Percentiles rank a stretch among this genome's conserved stretches.
These are phyloP conservation scores for Cytospora paraplurivora DNA, from an alignment of 2,329 filamentous ascomycete species.

Conservation along the genomic window DNA sequence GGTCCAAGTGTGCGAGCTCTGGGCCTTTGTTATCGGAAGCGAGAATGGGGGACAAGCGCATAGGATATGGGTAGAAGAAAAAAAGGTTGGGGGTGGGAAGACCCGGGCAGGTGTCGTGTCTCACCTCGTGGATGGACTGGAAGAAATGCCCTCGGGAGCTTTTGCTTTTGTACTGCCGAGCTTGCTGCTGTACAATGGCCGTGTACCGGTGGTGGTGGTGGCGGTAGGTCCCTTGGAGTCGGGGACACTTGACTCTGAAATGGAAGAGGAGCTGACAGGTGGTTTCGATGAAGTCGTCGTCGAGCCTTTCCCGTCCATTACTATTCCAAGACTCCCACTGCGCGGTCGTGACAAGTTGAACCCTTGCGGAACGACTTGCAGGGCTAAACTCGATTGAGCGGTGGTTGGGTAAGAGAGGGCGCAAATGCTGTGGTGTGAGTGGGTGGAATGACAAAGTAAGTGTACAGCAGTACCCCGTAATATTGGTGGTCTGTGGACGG, in stretches of 20 bases:
- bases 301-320: slow-evolving; percentile 25
- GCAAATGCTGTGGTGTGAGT: slow-evolving; percentile 27
- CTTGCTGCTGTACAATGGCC: slow-evolving; percentile 39
- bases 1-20: slow-evolving; percentile 19
- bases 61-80: slow-evolving; percentile 18
- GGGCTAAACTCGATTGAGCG: slow-evolving; percentile 25
- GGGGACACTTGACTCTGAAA: slow-evolving; percentile 8
- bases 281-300: slow-evolving; percentile 23
- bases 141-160: slow-evolving; percentile 31
- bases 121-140: slow-evolving; percentile 38
- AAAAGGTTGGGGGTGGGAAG: slow-evolving; percentile 31
- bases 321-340: slow-evolving; percentile 19
- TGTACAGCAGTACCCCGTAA: neutral
- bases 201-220: slow-evolving; percentile 24
- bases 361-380: slow-evolving; percentile 23
- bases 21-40: slow-evolving; percentile 30
- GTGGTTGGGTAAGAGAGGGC: slow-evolving; percentile 8
- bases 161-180: slow-evolving; percentile 35
- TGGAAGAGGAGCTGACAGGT: slow-evolving; percentile 13
- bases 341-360: slow-evolving; percentile 25
- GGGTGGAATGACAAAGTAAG: slow-evolving; percentile 10
- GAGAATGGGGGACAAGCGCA: slow-evolving; percentile 6
- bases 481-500: slow-evolving; percentile 17
- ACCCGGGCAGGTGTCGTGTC: slow-evolving; percentile 35
- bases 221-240: slow-evolving; percentile 12